Evolutionary conservation across 1,284 basidiomycete species (phyloP).

Genomic region (Ganoderma leucocontextum): DNA sequence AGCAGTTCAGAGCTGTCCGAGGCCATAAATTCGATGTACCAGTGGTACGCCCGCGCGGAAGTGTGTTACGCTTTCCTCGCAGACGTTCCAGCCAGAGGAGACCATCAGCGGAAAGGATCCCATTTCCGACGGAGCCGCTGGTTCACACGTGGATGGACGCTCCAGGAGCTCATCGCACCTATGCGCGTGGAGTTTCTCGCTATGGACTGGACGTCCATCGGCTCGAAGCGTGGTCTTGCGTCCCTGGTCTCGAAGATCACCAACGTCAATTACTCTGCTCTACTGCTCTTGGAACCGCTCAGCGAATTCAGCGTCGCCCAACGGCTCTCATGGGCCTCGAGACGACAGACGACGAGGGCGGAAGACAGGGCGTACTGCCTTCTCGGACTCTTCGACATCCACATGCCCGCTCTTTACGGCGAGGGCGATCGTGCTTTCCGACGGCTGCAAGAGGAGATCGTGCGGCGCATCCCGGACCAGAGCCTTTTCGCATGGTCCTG

Average conservation of each 20-base stretch:
- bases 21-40: neutral
- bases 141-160: no score
- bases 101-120: no score
- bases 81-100: no score
- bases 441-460: neutral
- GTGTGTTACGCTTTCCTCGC: neutral
- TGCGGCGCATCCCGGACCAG: conserved; percentile 3
- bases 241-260: neutral
- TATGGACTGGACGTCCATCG: neutral
- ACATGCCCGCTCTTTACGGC: neutral
- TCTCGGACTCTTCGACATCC: neutral
- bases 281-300: neutral
- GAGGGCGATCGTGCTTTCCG: neutral
- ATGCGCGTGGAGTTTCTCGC: neutral
- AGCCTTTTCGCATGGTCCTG: conserved; percentile 1
- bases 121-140: no score
- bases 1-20: neutral
- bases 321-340: neutral
- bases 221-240: neutral
- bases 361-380: conserved; percentile 1
- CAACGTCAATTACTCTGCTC: neutral
- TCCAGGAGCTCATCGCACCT: neutral
- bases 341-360: neutral
- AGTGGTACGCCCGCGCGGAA: neutral
- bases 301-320: conserved; percentile 1